These are phyloP conservation scores for Suillus tomentosus DNA, from an alignment of 768 basidiomycete species.

Conservation along the genomic window DNA sequence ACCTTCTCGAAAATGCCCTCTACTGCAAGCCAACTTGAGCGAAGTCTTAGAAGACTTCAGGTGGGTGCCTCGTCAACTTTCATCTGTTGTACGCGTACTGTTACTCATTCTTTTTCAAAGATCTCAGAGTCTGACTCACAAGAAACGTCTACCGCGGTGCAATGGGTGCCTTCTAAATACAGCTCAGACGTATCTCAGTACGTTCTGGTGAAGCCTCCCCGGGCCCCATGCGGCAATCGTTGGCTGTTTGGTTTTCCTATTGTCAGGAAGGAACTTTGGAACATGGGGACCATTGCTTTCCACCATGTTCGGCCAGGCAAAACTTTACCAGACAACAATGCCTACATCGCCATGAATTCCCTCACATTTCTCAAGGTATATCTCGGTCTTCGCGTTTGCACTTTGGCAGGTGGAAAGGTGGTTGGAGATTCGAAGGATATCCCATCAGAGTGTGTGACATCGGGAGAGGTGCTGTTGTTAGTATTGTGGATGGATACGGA, in stretches of 20 bases:
- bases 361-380: neutral
- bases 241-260: neutral
- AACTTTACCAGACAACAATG: neutral
- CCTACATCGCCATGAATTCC: neutral
- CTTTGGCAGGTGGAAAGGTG: neutral
- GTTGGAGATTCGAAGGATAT: neutral
- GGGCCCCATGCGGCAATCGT: neutral
- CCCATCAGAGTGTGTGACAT: neutral
- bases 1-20: neutral
- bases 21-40: neutral
- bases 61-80: neutral
- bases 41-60: neutral
- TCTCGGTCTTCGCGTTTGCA: neutral
- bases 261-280: neutral
- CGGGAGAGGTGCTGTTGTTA: neutral
- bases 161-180: conserved; percentile 1
- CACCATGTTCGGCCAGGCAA: neutral
- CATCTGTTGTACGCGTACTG: neutral
- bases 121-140: neutral
- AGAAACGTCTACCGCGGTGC: neutral
- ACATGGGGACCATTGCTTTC: neutral
- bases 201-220: conserved; percentile 3
- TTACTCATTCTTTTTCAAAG: neutral
- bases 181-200: neutral
- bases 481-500: conserved; percentile 5